Base-by-base conservation (phyloP, 192 early-diverging fungal genomes). In the Umbelopsis ramanniana region DNA sequence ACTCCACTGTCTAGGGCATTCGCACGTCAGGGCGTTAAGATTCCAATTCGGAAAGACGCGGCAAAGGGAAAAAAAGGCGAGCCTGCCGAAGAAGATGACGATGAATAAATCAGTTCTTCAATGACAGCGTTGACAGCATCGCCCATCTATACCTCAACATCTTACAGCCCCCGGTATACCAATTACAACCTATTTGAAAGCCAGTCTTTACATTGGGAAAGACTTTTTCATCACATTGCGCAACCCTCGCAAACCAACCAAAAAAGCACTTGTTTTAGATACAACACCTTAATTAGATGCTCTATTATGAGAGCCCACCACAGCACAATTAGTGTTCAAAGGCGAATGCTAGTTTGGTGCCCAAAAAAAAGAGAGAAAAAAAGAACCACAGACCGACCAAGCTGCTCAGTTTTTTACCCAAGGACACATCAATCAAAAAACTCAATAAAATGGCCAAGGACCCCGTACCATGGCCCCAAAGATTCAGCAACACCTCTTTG, bases 21-120 rank as follows among this genome's bases (percentile, higher is more conserved):
- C 43, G 70, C 70, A 38, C 50, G 53, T 4, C 70, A 71, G 14
- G 70, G 70, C 22, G 52, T 71, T 5, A 71, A 71, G 40, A 71
- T 71, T 43, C 70, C 70, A 1, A 57, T 71, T 46, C 70, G 70
- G 6, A 71, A 71, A 45, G 70, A 71, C 22, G 40, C 38, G 3
- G n/a, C 50, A 43, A 38, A 52, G 17, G 21, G 37, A 3, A 53
- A 55, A 71, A 54, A 60, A 26, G 43, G 54, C 6, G 69, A 53
- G 10, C 6, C 29, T 21, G 48, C 21, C 29, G 50, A 69, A 52
- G 50, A 69, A 38, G 68, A 50, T 24, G 68, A 37, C 19, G 47
- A 52, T 35, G 68, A 69, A 69, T 69, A 46, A 52, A n/a, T 4
- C 40, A 43, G 1, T 12, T 43, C 11, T 2, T 43, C 6, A 12